Conservation (phyloP, 2,329 filamentous ascomycete genomes). For the Blastomyces percursus region DNA sequence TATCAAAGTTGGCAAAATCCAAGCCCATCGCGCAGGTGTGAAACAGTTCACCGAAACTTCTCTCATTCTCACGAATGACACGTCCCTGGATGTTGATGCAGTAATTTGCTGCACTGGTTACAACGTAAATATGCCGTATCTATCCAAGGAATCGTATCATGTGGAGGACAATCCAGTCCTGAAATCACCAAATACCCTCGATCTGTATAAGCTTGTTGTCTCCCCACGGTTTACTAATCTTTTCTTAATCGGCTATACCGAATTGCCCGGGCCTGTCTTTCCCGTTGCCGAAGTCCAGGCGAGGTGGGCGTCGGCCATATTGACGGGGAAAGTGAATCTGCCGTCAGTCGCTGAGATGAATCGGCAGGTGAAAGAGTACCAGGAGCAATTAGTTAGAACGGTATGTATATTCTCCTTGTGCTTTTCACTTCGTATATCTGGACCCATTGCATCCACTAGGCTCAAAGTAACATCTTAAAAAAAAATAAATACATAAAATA, state of each 20-base stretch:
- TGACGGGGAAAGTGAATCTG: constrained; percentile 19
- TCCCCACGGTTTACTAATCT: constrained; percentile 24
- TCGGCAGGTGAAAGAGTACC: constrained; percentile 18
- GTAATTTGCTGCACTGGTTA: constrained; percentile 30
- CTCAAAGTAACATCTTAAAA: background rate
- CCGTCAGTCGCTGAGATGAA: constrained; percentile 21
- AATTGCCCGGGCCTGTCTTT: constrained; percentile 24
- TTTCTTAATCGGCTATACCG: constrained; percentile 26
- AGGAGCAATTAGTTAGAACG: constrained; percentile 18
- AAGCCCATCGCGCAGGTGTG: constrained; percentile 24
- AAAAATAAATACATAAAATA: no score
- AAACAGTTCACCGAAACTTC: constrained; percentile 22
- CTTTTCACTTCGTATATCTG: background rate
- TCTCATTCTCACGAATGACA: constrained; percentile 22
- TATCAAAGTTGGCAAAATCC: constrained; percentile 24
- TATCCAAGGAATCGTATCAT: constrained; percentile 15
- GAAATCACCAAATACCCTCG: constrained; percentile 16
- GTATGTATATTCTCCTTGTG: constrained; percentile 8
- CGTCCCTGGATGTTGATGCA: constrained; percentile 23
- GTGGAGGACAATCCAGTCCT: constrained; percentile 9
- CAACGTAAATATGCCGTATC: constrained; percentile 14
- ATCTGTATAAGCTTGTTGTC: constrained; percentile 26
- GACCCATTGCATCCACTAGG: background rate
- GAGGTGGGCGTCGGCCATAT: constrained; percentile 23
- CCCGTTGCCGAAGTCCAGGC: constrained; percentile 28